phyloP scores from a whole-genome alignment of 2,329 filamentous ascomycete genomes.

The Hypoxylon sp. region DNA sequence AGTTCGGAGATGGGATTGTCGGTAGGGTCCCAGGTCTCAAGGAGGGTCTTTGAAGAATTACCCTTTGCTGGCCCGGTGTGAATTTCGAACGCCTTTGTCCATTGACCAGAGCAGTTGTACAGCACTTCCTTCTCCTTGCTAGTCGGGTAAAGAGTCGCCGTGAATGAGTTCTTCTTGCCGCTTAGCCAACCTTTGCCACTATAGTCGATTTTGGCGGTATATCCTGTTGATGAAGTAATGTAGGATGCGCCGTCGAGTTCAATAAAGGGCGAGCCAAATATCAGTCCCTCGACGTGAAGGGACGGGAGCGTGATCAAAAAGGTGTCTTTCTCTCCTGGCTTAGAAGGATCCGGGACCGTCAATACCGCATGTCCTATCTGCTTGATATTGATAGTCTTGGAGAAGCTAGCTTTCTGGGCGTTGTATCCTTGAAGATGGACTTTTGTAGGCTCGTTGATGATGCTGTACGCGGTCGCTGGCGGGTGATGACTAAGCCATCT shows the following conservation, averaged over 20 bases:
- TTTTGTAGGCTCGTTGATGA: conserved; percentile 59
- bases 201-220: conserved; percentile 63
- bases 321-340: conserved; percentile 60
- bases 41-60: conserved; percentile 53
- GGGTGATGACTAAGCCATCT: conserved; percentile 62
- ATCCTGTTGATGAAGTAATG: conserved; percentile 63
- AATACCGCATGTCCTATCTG: conserved; percentile 66
- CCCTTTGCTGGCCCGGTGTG: conserved; percentile 51
- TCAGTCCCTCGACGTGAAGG: conserved; percentile 63
- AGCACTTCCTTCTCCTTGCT: conserved; percentile 56
- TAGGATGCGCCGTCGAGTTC: conserved; percentile 63
- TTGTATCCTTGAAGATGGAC: conserved; percentile 67
- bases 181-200: conserved; percentile 62
- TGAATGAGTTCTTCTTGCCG: conserved; percentile 64
- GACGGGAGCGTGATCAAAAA: conserved; percentile 65
- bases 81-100: conserved; percentile 60
- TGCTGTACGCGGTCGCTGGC: conserved; percentile 68
- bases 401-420: conserved; percentile 67
- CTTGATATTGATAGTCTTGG: conserved; percentile 64
- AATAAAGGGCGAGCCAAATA: conserved; percentile 64
- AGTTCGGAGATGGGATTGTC: conserved; percentile 49
- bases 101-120: conserved; percentile 59
- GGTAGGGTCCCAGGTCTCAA: conserved; percentile 60
- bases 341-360: conserved; percentile 60
- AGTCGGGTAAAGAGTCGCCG: conserved; percentile 59